Percentiles rank a stretch among this genome's conserved stretches.
Conservation (phyloP, 2,329 filamentous ascomycete species). For the Fusarium sp. region DNA sequence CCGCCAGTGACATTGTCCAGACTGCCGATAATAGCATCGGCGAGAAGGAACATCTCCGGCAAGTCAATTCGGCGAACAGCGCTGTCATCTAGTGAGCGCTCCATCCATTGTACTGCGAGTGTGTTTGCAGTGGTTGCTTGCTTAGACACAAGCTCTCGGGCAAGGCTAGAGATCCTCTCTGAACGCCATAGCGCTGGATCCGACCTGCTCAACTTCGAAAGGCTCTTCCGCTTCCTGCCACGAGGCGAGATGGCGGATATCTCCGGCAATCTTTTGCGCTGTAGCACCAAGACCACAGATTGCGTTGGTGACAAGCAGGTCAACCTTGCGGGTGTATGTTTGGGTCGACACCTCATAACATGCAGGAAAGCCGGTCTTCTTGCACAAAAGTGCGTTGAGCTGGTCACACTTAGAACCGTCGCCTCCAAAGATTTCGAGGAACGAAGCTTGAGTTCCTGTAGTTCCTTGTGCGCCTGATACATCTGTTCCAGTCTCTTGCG, state of each 20-base stretch:
- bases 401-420: conserved; percentile 23
- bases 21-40: conserved; percentile 20
- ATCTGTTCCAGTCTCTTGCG: not conserved
- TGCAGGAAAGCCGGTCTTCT: conserved; percentile 21
- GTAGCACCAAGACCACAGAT: conserved; percentile 83
- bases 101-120: conserved; percentile 15
- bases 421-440: conserved; percentile 20
- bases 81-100: conserved; percentile 21
- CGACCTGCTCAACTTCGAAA: not conserved
- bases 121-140: conserved; percentile 17
- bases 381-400: conserved; percentile 19
- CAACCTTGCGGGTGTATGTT: conserved; percentile 76
- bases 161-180: conserved; percentile 7
- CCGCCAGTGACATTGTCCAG: conserved; percentile 38
- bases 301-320: conserved; percentile 78
- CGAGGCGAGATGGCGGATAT: conserved; percentile 79
- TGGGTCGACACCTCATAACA: conserved; percentile 34
- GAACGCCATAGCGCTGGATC: conserved; percentile 12
- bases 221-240: conserved; percentile 83
- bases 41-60: conserved; percentile 30
- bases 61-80: conserved; percentile 28
- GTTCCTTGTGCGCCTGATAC: conserved; percentile 13
- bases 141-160: conserved; percentile 18
- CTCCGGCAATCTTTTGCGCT: conserved; percentile 72
- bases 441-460: conserved; percentile 31